Evolutionary conservation across 306 rosid genomes (phyloP), one percentile per base, ranked within the genome.

Genomic region (Pyrus pyrifolia): DNA sequence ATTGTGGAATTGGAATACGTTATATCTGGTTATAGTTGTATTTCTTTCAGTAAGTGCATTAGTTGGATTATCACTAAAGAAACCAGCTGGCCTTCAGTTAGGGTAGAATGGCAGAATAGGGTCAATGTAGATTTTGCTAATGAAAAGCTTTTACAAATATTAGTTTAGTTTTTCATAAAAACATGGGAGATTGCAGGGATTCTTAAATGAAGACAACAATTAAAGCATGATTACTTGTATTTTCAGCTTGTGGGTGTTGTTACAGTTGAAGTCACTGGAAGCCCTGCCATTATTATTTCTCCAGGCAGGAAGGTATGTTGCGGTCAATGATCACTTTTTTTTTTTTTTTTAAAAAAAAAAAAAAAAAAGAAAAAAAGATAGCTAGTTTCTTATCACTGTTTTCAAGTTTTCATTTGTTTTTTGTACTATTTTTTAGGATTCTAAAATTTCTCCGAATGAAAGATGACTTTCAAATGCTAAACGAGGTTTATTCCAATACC

Each of bases 221-320:
- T 72, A 22, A 31, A n/a, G 22, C n/a, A 40, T n/a, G 45, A 4
- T 59, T 22, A 23, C 57, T 73, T 58, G 46, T 60, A 59, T 80
- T 81, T 82, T 81, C 87, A 92, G 97, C 99, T 92, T 78, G 99
- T 97, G 1, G 97, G 97, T 25, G 27, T 25, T 81, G 97, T 92
- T 74, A 97, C 99, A 19, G 97, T 95, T 81, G 99, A 95, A 89
- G 88, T 92, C 83, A 89, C 92, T 58, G 99, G 97, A 83, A 96
- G 97, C 51, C 99, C 99, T 73, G 84, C 93, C 40, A 42, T 95
- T 79, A 86, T 89, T 67, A 91, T 90, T 81, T 87, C 85, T 85
- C 93, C 97, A 38, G 93, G 98, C 72, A 89, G 98, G 85, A 92
- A 74, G 92, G 97, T 92, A 83, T 23, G 74, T 25, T 46, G 27